Evolutionary conservation across 2,329 filamentous ascomycete genomes (phyloP), one percentile per base, ranked within the genome.

Genomic region (Curvularia sp.): DNA sequence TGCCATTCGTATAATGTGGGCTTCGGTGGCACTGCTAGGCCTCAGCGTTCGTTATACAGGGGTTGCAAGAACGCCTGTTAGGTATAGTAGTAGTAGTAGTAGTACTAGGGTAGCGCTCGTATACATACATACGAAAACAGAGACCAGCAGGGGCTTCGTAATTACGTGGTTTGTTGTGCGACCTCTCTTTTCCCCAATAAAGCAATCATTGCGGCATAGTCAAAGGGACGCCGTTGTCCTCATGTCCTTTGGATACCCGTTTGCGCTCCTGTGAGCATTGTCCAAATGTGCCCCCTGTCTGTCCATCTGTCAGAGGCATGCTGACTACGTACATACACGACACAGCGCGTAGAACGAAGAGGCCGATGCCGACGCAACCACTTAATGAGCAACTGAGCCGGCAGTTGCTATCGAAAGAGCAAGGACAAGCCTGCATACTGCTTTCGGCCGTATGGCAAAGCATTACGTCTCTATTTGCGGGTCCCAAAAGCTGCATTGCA

Each of bases 351-450:
- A 30, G 22, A 50, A 15, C 48, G 33, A 48, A 46, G 20, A 42
- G 24, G 15, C 33, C 6, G 31, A 26, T 52, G 13, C 42, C 30
- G 30, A 52, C 6, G 31, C 33, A 30, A 33, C 13, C 9, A 12
- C 22, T 24, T 13, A 18, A 39, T 20, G 18, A 10, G 28, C 15
- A 24, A 15, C 24, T 30, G 30, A 30, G 28, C 22, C 50, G 44
- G 55, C 55, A 46, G 31, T 38, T 49, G 44, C 41, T 35, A 50
- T 43, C 42, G 26, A 55, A 24, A 49, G 13, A 13, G 30, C 55
- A 54, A 46, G 22, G 22, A 24, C 39, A 35, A 44, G 51, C 55
- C 54, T 49, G 49, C 50, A 28, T 53, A 49, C 50, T 43, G 35
- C 26, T 44, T 49, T 31, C n/a, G 20, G 18, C 24, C 31, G 26